Conservation (phyloP, 2,329 filamentous ascomycete genomes). For the Microdochium bolleyi region DNA sequence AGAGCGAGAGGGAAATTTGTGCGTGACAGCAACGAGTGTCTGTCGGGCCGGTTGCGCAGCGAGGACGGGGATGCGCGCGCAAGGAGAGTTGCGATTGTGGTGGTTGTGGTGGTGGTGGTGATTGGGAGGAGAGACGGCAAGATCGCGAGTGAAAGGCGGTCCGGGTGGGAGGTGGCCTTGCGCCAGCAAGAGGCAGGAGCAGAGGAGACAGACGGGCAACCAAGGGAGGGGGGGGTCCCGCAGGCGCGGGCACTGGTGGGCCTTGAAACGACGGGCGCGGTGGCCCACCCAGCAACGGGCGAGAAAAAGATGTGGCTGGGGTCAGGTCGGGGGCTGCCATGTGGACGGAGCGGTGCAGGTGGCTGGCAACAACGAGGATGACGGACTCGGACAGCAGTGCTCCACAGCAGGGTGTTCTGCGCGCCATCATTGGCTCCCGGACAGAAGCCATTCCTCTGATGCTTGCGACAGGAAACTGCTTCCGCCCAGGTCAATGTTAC, state of each 20-base stretch:
- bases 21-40: not conserved
- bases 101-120: not conserved
- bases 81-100: not conserved
- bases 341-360: too few species aligned
- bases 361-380: not conserved
- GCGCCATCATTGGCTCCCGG: not conserved
- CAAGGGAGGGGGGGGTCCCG: not conserved
- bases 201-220: not conserved
- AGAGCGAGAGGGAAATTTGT: not conserved
- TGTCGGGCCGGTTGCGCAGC: not conserved
- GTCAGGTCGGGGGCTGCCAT: not conserved
- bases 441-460: not conserved
- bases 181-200: not conserved
- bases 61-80: not conserved
- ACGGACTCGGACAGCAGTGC: not conserved
- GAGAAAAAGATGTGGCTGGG: not conserved
- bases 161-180: not conserved
- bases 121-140: not conserved
- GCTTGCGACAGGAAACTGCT: not conserved
- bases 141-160: not conserved
- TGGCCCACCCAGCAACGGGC: not conserved
- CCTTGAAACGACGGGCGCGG: not conserved
- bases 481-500: not conserved
- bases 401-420: not conserved
- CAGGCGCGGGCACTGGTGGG: not conserved